Conservation (phyloP, 345 rosid genomes). For the Triadica sebifera region DNA sequence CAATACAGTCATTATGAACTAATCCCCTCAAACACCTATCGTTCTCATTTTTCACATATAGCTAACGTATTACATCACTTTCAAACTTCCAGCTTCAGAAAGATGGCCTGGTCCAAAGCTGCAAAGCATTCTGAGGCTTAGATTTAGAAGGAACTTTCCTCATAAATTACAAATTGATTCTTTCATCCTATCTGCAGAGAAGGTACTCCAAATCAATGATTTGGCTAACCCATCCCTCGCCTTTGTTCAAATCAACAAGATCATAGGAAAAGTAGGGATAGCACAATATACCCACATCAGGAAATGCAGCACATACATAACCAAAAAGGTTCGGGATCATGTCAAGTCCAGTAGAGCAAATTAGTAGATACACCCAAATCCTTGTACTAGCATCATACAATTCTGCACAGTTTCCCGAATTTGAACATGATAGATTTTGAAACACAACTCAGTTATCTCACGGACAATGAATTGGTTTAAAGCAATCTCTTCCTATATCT, state of each 20-base stretch:
- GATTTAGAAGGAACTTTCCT: not conserved
- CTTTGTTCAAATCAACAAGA: not conserved
- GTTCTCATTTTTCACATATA: not conserved
- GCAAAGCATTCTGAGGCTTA: not conserved
- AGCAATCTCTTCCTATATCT: not conserved
- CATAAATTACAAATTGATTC: not conserved
- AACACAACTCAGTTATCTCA: not conserved
- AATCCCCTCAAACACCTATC: not conserved
- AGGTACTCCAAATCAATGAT: not conserved
- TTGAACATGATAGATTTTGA: not conserved
- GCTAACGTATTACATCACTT: not conserved
- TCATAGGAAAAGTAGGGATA: not conserved
- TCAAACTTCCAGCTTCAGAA: not conserved
- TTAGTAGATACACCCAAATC: not conserved
- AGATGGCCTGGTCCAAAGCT: not conserved
- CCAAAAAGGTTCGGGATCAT: not conserved
- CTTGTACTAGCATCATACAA: not conserved
- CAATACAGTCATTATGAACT: not conserved
- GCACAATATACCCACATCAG: not conserved
- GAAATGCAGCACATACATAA: not conserved
- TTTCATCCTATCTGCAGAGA: not conserved
- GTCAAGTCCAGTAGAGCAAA: not conserved
- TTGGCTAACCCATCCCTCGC: not conserved
- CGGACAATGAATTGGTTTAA: not conserved
- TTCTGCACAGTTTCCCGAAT: not conserved